A percentile compares a stretch with the other conserved stretches of the same genome.
These are phyloP conservation scores for Yarrowia deformans DNA, from an alignment of 805 yeast species.

Conservation along the genomic window DNA sequence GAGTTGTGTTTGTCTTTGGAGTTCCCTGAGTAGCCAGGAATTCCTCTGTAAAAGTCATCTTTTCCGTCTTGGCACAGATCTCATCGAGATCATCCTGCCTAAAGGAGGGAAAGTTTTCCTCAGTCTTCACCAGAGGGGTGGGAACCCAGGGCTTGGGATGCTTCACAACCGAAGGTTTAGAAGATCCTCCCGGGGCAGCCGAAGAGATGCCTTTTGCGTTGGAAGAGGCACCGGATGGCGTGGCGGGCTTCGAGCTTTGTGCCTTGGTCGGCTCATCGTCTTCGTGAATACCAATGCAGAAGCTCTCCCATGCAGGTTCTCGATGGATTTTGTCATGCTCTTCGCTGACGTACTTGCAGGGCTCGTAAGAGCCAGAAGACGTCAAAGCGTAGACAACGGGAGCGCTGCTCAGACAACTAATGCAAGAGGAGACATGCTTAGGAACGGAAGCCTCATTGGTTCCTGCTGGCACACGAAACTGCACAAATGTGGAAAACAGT, in stretches of 20 bases:
- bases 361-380: background rate
- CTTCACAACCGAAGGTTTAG: background rate
- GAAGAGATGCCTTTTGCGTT: background rate
- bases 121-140: background rate
- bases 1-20: background rate
- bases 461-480: background rate
- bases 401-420: background rate
- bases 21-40: background rate
- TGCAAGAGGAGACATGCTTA: background rate
- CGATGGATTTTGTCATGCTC: background rate
- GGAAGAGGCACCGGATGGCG: background rate
- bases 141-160: conserved; percentile 22
- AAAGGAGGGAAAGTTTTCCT: conserved; percentile 11
- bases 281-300: conserved; percentile 1
- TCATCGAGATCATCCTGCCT: background rate
- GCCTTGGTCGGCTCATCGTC: background rate
- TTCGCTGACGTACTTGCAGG: background rate
- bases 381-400: conserved; percentile 8
- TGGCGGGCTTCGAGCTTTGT: background rate
- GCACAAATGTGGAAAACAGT: background rate
- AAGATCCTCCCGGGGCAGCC: background rate
- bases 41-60: background rate
- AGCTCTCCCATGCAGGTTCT: background rate
- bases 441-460: background rate
- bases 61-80: background rate